Conservation (phyloP, 257 asterid genomes). For the Plantago major region DNA sequence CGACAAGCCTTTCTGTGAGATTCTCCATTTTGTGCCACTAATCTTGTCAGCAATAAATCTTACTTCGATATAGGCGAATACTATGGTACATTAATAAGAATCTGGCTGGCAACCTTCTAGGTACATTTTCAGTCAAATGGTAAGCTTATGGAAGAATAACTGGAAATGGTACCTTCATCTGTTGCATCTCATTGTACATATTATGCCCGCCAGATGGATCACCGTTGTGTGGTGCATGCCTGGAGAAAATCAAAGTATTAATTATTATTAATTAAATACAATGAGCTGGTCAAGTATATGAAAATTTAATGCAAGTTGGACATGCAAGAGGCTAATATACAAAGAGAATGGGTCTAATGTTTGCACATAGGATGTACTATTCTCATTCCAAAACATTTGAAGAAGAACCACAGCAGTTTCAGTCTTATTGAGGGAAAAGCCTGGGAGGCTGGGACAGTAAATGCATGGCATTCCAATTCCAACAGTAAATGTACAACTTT, state of each 20-base stretch:
- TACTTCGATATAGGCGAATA: too few relatives aligned
- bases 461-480: conserved; percentile 13
- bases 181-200: conserved; percentile 32
- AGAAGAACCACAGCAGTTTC: neutral
- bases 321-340: neutral
- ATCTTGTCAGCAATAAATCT: too few relatives aligned
- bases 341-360: neutral
- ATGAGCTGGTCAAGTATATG: neutral
- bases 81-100: too few relatives aligned
- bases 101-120: too few relatives aligned
- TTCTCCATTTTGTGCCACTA: too few relatives aligned
- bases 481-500: neutral
- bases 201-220: conserved; percentile 28
- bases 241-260: conserved; percentile 22
- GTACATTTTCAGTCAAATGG: neutral
- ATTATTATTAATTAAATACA: neutral
- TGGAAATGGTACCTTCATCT: conserved; percentile 32
- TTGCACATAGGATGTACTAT: neutral
- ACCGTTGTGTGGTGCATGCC: conserved; percentile 33
- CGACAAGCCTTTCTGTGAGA: too few relatives aligned
- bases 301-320: neutral
- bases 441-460: neutral
- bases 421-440: neutral
- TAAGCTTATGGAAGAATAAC: neutral
- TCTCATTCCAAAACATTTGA: too few relatives aligned